phyloP scores from a whole-genome alignment of 2,329 filamentous ascomycete species.

The Cladosporium sp. region DNA sequence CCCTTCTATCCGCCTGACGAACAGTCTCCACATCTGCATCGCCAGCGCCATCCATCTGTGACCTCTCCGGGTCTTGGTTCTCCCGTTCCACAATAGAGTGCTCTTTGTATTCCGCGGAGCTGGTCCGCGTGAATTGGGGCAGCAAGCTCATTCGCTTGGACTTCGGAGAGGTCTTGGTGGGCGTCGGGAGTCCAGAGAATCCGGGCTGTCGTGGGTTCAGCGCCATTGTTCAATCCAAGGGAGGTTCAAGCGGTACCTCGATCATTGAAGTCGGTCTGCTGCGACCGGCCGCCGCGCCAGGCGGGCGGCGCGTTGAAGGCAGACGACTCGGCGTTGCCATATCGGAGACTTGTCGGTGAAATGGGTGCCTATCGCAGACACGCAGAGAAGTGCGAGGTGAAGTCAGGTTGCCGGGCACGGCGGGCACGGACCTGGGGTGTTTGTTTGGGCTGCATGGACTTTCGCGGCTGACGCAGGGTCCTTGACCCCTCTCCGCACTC shows the following conservation, averaged over 20 bases:
- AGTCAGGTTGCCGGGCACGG: background rate
- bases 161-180: slow-evolving; percentile 14
- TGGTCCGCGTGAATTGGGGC: slow-evolving; percentile 24
- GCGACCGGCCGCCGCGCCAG: slow-evolving; percentile 14
- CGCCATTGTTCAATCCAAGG: slow-evolving; percentile 14
- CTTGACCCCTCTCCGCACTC: no score
- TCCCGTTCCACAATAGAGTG: slow-evolving; percentile 16
- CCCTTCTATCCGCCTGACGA: slow-evolving; percentile 16
- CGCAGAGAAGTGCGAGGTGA: background rate
- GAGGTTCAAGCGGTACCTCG: slow-evolving; percentile 20
- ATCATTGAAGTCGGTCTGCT: slow-evolving; percentile 27
- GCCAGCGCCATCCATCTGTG: background rate
- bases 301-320: slow-evolving; percentile 19
- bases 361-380: no score
- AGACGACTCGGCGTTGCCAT: slow-evolving; percentile 19
- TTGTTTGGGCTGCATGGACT: background rate
- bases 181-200: slow-evolving; percentile 6
- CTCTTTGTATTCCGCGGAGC: slow-evolving; percentile 20
- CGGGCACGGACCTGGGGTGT: background rate
- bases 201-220: slow-evolving; percentile 13
- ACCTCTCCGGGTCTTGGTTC: background rate
- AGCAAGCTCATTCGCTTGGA: slow-evolving; percentile 27
- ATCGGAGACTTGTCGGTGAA: no score
- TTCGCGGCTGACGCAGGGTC: background rate
- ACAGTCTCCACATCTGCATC: background rate